phyloP scores from a whole-genome alignment of 2,329 filamentous ascomycete species.

The Aureobasidium lini region DNA sequence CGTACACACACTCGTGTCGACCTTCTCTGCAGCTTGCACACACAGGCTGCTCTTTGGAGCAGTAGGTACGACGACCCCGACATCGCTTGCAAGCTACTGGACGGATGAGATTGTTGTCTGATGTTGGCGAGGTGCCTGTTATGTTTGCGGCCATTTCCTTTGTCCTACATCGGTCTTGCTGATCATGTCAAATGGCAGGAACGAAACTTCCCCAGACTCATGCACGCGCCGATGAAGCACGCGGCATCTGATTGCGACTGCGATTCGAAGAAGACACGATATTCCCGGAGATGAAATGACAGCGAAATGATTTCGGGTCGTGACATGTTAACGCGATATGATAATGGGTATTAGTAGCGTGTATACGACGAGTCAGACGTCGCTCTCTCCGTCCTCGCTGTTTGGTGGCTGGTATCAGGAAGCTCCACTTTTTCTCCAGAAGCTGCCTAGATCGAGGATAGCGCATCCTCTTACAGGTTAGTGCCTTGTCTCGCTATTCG shows the following conservation, averaged over 20 bases:
- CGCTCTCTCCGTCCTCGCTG: not conserved
- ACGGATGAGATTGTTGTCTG: not conserved
- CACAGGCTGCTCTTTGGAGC: conserved; percentile 10
- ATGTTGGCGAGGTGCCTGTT: not conserved
- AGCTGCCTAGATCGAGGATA: not conserved
- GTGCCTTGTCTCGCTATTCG: not conserved
- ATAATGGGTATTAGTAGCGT: conserved; percentile 3
- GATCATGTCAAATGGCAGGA: not conserved
- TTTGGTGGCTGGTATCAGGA: not conserved
- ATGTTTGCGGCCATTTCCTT: conserved; percentile 3
- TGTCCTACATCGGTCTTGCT: not conserved
- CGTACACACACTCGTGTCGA: not conserved
- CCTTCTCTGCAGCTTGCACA: conserved; percentile 5
- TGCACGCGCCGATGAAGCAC: not conserved
- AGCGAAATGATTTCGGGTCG: not conserved
- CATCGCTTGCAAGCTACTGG: conserved; percentile 6
- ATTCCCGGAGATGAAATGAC: not conserved
- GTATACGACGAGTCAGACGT: not conserved
- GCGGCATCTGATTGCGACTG: not conserved
- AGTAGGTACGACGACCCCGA: conserved; percentile 3
- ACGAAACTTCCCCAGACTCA: not conserved
- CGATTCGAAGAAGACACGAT: not conserved
- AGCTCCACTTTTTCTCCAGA: not conserved
- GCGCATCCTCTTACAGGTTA: not conserved
- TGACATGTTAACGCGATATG: not conserved